phyloP scores from a whole-genome alignment of 495 filamentous ascomycete genomes.

The Xylaria bambusicola region DNA sequence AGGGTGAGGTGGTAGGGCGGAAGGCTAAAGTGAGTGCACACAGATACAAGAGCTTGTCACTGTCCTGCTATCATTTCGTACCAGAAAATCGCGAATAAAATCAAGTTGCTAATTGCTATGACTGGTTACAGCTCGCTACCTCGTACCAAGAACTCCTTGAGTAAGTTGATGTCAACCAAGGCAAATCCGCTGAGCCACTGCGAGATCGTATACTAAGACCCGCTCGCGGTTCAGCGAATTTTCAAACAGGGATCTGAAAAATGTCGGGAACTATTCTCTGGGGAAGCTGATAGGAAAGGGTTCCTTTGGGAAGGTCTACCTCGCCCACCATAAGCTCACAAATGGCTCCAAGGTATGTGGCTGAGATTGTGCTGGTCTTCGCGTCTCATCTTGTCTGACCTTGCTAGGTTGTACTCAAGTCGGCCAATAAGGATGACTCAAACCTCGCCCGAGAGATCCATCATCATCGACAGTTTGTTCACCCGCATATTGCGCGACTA shows the following conservation, averaged over 20 bases:
- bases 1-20: conserved; percentile 87
- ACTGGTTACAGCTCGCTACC: conserved; percentile 72
- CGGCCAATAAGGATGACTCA: conserved; percentile 90
- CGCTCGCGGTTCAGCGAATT: conserved; percentile 70
- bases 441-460: conserved; percentile 97
- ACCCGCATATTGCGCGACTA: conserved; percentile 93
- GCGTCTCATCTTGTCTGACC: conserved; percentile 9
- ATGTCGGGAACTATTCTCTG: conserved; percentile 91
- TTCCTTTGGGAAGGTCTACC: conserved; percentile 96
- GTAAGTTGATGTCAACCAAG: conserved; percentile 59
- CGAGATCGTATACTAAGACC: conserved; percentile 22
- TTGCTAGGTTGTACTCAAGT: conserved; percentile 90
- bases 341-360: conserved; percentile 90
- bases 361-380: neutral
- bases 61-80: conserved; percentile 1
- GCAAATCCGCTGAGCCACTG: conserved; percentile 8
- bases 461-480: conserved; percentile 95
- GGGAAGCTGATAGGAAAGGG: conserved; percentile 94
- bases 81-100: neutral
- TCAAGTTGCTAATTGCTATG: conserved; percentile 27
- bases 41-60: neutral
- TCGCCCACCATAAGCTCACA: conserved; percentile 94
- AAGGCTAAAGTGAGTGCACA: conserved; percentile 77
- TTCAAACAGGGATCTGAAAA: conserved; percentile 84
- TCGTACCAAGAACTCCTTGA: conserved; percentile 95